Evolutionary conservation across 2,329 filamentous ascomycete genomes (phyloP), one percentile per base, ranked within the genome.

Genomic region (Paecilomyces fulvus): DNA sequence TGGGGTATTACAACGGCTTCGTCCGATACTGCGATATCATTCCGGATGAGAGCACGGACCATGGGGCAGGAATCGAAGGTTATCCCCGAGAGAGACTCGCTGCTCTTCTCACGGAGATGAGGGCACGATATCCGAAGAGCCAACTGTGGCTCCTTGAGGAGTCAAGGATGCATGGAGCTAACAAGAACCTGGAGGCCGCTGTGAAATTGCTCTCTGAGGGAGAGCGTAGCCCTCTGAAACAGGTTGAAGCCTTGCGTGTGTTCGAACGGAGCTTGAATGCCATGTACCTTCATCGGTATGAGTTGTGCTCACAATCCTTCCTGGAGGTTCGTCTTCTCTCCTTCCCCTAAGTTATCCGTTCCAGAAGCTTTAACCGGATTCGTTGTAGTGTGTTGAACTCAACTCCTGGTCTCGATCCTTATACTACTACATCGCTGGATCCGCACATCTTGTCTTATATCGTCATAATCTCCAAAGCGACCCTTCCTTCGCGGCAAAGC

Each of bases 371-470:
- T 61, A 23, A 60, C 51, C 2, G 7, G 48, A 10, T 56, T 54
- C 2, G 8, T 30, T 58, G 46, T 69, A 82, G 61, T 92, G 89
- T 61, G 77, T 89, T 10, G 85, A 89, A 55, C 80, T 94, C 55
- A 96, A 96, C 73, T 89, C 89, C 64, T 97, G 94, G 94, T 92
- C 87, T 56, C 90, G 91, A 54, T 85, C 87, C 0, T 71, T 97
- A 54, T 97, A 99, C 75, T 90, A 90, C 69, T 97, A 92, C 73
- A 88, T 95, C 61, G 88, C 89, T 1, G 94, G 86, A 7, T 81
- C 82, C 11, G 86, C 88, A 0, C 86, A 95, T 62, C 74, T 97
- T 1, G 90, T 94, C 65, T 78, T 90, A 4, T 97, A 96, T 72
- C 84, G 94, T 9, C 51, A 73, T 70, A 58, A 59, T 14, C 54